phyloP scores from a whole-genome alignment of 148 eudicot species.

The Persicaria tinctoria region DNA sequence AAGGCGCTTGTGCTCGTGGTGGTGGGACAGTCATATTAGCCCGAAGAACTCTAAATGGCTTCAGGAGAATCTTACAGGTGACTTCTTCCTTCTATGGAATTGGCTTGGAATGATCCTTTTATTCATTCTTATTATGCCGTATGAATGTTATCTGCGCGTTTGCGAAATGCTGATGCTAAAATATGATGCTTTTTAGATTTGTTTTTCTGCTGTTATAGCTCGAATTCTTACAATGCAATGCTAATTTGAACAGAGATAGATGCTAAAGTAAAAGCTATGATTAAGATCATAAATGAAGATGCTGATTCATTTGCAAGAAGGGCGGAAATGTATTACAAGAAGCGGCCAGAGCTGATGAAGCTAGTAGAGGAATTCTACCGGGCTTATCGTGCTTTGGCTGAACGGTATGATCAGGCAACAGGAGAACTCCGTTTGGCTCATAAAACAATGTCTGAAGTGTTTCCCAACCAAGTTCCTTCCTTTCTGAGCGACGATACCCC shows the following conservation, averaged over 20 bases:
- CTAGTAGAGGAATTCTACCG: conserved; percentile 93
- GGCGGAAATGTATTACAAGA: conserved; percentile 98
- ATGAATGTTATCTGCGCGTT: background rate
- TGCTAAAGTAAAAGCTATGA: conserved; percentile 87
- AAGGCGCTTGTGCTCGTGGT: conserved; percentile 61
- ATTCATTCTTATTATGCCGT: background rate
- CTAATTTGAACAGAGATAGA: conserved; percentile 60
- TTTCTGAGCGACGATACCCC: conserved; percentile 55
- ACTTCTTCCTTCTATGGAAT: conserved; percentile 7
- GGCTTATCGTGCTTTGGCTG: conserved; percentile 94
- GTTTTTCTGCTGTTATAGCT: conserved; percentile 1
- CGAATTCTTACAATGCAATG: conserved; percentile 1
- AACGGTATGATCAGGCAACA: conserved; percentile 88
- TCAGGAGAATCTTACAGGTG: conserved; percentile 66
- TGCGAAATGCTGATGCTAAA: background rate
- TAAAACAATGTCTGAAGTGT: conserved; percentile 70
- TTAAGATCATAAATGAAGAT: conserved; percentile 96
- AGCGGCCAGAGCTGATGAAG: conserved; percentile 93
- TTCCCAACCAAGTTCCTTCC: conserved; percentile 69
- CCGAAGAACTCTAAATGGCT: conserved; percentile 80
- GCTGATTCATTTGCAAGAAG: conserved; percentile 99
- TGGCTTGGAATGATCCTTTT: background rate
- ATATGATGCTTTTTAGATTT: background rate
- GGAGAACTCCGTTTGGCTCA: conserved; percentile 95
- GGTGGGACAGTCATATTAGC: conserved; percentile 78